Percentiles rank a stretch among this genome's conserved stretches.
These are phyloP conservation scores for Rhipidocladum racemiflorum DNA, from an alignment of 176 grass and related monocot species.

Conservation along the genomic window DNA sequence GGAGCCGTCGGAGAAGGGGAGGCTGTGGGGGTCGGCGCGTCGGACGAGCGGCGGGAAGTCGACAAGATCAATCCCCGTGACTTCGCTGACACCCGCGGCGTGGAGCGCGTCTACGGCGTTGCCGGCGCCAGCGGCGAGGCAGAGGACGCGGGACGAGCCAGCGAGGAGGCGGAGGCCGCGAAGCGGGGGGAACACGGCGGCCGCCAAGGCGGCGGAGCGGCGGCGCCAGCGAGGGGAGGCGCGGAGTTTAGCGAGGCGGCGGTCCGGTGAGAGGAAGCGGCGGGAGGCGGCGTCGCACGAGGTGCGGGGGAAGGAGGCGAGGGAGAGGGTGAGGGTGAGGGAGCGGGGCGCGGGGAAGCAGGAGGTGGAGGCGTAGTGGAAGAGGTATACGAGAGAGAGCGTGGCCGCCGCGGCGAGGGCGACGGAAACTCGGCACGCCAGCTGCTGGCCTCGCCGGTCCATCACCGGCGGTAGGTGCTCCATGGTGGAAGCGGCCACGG, in stretches of 20 bases:
- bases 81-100: constrained; percentile 40
- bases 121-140: constrained; percentile 60
- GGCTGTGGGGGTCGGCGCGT: constrained; percentile 54
- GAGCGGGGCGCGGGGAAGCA: constrained; percentile 11
- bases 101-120: constrained; percentile 62
- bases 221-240: constrained; percentile 37
- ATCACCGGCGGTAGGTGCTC: constrained; percentile 34
- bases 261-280: constrained; percentile 44
- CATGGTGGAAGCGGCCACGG: neutral
- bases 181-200: constrained; percentile 35
- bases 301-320: constrained; percentile 35
- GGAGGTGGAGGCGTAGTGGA: constrained; percentile 40
- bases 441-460: constrained; percentile 48
- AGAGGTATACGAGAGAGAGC: constrained; percentile 41
- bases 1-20: constrained; percentile 50
- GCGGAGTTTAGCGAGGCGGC: constrained; percentile 51
- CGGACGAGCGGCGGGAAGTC: constrained; percentile 70
- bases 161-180: constrained; percentile 39
- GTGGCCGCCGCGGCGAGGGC: constrained; percentile 51
- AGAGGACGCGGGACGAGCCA: constrained; percentile 52
- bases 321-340: constrained; percentile 23
- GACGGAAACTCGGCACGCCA: constrained; percentile 37
- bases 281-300: constrained; percentile 80
- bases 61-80: constrained; percentile 59
- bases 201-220: constrained; percentile 13